Percentiles rank a stretch among this genome's conserved stretches.
Conservation (phyloP, 2,329 filamentous ascomycete genomes). For the Fusarium burgessii region DNA sequence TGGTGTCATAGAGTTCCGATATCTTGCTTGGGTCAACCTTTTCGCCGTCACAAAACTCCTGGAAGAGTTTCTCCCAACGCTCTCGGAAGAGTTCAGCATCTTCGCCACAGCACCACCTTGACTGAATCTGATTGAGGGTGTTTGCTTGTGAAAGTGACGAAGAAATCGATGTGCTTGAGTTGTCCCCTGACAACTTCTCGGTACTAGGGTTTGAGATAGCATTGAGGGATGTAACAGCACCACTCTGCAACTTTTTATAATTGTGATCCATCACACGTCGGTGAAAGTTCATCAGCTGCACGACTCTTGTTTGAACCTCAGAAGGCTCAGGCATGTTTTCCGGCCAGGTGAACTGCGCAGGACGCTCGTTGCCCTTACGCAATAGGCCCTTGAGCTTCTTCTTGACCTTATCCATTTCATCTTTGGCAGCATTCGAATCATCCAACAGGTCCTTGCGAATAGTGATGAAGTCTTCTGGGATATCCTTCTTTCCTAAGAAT, state of each 20-base stretch:
- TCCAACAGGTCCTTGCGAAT: slow-evolving; percentile 95
- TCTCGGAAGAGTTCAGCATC: slow-evolving; percentile 95
- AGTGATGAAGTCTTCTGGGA: slow-evolving; percentile 86
- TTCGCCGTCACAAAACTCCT: slow-evolving; percentile 94
- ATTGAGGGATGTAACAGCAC: slow-evolving; percentile 72
- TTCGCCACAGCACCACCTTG: slow-evolving; percentile 96
- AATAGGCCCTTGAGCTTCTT: slow-evolving; percentile 97
- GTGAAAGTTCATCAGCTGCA: slow-evolving; percentile 98
- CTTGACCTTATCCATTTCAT: slow-evolving; percentile 99
- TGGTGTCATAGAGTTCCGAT: slow-evolving; percentile 97
- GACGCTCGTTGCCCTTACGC: slow-evolving; percentile 91
- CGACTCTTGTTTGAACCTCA: slow-evolving; percentile 89
- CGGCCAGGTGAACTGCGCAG: slow-evolving; percentile 98
- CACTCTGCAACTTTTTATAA: slow-evolving; percentile 81
- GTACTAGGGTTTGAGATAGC: slow-evolving; percentile 65
- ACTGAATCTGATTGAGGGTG: slow-evolving; percentile 78
- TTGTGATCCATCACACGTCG: slow-evolving; percentile 95
- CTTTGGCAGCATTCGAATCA: slow-evolving; percentile 97
- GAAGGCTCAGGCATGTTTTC: slow-evolving; percentile 94
- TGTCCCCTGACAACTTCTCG: slow-evolving; percentile 59
- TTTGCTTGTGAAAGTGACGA: slow-evolving; percentile 70
- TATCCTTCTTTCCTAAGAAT: slow-evolving; percentile 88
- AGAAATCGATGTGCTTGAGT: slow-evolving; percentile 57
- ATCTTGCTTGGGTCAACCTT: slow-evolving; percentile 99
- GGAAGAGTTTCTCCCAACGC: slow-evolving; percentile 97